These are phyloP conservation scores for Spirogloea muscicola DNA, from an alignment of 139 green algal genomes.

Conservation along the genomic window DNA sequence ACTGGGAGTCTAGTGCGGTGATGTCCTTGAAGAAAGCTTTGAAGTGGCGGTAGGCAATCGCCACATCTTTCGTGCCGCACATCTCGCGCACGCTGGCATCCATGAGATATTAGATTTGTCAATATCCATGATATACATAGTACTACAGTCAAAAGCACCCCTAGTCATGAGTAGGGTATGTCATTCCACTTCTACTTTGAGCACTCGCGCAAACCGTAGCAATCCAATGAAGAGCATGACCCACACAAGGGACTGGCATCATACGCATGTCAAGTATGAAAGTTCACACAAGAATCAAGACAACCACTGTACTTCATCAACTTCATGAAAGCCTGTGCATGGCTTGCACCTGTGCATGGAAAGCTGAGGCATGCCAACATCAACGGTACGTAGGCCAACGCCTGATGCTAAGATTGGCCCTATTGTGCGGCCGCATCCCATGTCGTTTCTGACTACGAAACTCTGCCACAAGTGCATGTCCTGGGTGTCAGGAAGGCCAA, in stretches of 20 bases:
- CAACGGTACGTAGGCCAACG: conserved; percentile 76
- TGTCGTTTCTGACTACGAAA: conserved; percentile 88
- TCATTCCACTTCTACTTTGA: no score
- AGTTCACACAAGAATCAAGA: no score
- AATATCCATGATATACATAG: no score
- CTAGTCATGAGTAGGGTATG: no score
- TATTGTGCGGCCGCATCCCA: conserved; percentile 92
- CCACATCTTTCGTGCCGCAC: conserved; percentile 50
- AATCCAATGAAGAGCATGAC: no score
- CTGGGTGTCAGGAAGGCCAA: neutral
- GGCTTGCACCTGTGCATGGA: conserved; percentile 79
- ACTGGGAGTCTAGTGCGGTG: conserved; percentile 12
- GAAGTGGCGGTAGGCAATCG: conserved; percentile 51
- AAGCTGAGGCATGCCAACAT: conserved; percentile 74
- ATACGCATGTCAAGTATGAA: no score
- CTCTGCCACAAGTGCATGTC: conserved; percentile 46
- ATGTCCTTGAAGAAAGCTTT: conserved; percentile 47
- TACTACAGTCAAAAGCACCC: no score
- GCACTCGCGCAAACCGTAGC: no score
- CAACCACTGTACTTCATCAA: no score
- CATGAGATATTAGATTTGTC: no score
- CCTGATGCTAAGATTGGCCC: conserved; percentile 82
- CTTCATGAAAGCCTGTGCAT: no score
- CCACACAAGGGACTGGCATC: no score
- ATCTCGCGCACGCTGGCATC: conserved; percentile 81